phyloP scores from a whole-genome alignment of 805 yeast species.

The Saccharomycopsis sp. region DNA sequence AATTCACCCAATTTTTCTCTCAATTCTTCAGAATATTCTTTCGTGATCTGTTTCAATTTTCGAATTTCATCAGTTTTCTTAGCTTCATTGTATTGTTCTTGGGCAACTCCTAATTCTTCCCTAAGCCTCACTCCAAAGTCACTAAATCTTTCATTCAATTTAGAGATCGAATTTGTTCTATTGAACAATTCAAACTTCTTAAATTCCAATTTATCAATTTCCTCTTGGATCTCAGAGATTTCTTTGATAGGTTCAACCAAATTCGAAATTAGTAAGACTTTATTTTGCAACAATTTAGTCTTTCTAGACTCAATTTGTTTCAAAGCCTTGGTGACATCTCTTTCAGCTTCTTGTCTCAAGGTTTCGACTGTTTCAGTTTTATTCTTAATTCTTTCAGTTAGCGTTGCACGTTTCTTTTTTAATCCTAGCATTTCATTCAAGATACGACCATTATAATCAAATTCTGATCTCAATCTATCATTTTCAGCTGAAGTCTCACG shows the following conservation, averaged over 20 bases:
- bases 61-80: conserved; percentile 25
- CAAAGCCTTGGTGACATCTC: conserved; percentile 37
- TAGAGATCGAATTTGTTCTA: conserved; percentile 29
- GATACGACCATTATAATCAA: not conserved
- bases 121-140: conserved; percentile 26
- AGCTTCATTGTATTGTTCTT: conserved; percentile 25
- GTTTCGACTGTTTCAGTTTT: conserved; percentile 29
- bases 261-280: conserved; percentile 24
- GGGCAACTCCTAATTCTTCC: conserved; percentile 26
- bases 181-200: conserved; percentile 35
- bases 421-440: conserved; percentile 19
- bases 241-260: conserved; percentile 24
- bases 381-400: conserved; percentile 22
- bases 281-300: conserved; percentile 22
- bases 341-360: conserved; percentile 33
- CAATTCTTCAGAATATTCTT: conserved; percentile 33
- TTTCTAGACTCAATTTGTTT: conserved; percentile 29
- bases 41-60: conserved; percentile 27
- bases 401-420: conserved; percentile 18
- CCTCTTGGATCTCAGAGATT: conserved; percentile 26
- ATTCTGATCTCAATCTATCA: conserved; percentile 24
- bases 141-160: conserved; percentile 27
- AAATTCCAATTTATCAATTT: conserved; percentile 26
- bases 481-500: conserved; percentile 7
- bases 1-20: conserved; percentile 33